phyloP scores from a whole-genome alignment of 306 rosid species.

The Psophocarpus tetragonolobus region DNA sequence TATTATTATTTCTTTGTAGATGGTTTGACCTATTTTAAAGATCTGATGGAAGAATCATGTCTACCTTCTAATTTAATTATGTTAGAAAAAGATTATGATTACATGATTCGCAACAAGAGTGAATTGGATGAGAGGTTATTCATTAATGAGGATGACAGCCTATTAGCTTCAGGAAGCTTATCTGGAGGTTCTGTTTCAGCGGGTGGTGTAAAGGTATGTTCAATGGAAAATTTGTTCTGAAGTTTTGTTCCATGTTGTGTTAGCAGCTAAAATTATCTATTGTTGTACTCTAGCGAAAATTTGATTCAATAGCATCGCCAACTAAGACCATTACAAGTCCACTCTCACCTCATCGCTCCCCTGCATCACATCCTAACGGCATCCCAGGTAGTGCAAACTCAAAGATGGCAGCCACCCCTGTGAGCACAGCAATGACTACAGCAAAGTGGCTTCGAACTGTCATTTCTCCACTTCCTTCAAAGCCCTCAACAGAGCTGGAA shows the following conservation, averaged over 20 bases:
- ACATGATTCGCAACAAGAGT: constrained; percentile 62
- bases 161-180: constrained; percentile 78
- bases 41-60: constrained; percentile 70
- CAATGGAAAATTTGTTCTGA: constrained; percentile 2
- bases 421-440: constrained; percentile 98
- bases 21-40: constrained; percentile 83
- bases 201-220: constrained; percentile 78
- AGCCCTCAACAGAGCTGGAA: constrained; percentile 83
- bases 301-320: constrained; percentile 79
- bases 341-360: constrained; percentile 91
- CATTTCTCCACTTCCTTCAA: constrained; percentile 81
- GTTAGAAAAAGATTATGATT: constrained; percentile 78
- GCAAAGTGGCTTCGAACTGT: constrained; percentile 99
- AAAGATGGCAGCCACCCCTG: constrained; percentile 88
- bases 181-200: constrained; percentile 65
- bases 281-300: constrained; percentile 67
- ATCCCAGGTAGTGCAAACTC: constrained; percentile 49
- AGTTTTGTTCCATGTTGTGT: neutral
- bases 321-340: constrained; percentile 72
- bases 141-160: constrained; percentile 83
- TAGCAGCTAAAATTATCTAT: constrained; percentile 16
- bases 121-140: constrained; percentile 92
- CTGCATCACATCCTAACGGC: constrained; percentile 67
- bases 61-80: constrained; percentile 60
- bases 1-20: constrained; percentile 50